Base-by-base conservation (phyloP, 1,284 basidiomycete species). In the Rhodotorula sp. region DNA sequence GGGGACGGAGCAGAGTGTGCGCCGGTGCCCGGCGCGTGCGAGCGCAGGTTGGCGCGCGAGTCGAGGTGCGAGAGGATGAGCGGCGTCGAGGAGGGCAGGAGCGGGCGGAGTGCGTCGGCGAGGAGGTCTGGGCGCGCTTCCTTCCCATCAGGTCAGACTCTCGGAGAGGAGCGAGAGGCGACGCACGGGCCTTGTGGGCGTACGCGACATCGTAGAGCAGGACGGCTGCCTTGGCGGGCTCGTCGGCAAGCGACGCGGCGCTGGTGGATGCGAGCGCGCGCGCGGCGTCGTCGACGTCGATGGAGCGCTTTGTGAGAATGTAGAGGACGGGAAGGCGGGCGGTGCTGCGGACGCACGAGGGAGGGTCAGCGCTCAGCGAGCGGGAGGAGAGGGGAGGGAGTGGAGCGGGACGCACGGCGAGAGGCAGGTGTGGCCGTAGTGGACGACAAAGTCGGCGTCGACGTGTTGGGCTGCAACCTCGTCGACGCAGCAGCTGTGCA, bases 381-480 rank as follows among this genome's bases (percentile, higher is more conserved):
- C 12, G 12, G 8, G 13, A 36, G 29, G 50, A 57, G 59, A 63
- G 41, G 22, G 61, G 41, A 74, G 77, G 37, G 78, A n/a, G 53
- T 64, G 32, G 56, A 10, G 25, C 22, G 48, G 44, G 55, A 84
- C 90, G 72, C 75, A 92, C 91, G 88, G 87, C 81, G 90, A 94
- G 84, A 99, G 87, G 82, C 97, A 99, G 0, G 96, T 94, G 83
- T 97, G 92, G 1, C 97, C 96, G 79, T 97, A 98, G 80, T 99
- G 96, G 10, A 99, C 89, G 71, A 98, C 86, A 17, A 90, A 87
- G 79, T 98, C 92, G 0, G 95, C 94, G 74, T 95, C 89, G 55
- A 96, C 89, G 80, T 99, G 97, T 75, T 94, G 89, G 10, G 96
- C 95, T 15, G 94, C 91, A 7, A 99, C 90, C 78, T 98, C 92